Evolutionary conservation across 176 grass and related monocot species (phyloP).

Genomic region (Secale cereale): DNA sequence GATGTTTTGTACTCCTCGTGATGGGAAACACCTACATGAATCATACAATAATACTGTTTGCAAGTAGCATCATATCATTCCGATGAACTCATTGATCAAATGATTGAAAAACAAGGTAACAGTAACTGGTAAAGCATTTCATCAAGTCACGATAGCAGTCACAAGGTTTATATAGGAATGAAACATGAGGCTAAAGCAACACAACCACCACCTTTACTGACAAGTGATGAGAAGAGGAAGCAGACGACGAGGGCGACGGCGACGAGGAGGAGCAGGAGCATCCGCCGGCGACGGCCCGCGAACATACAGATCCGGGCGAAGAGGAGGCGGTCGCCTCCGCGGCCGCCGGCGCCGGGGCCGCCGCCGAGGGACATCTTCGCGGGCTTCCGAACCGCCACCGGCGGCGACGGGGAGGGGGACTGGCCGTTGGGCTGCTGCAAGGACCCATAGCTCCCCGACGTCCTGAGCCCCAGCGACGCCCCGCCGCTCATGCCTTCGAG

Average conservation of each 20-base stretch:
- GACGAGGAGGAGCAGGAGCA: slow-evolving; percentile 68
- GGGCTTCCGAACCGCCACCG: slow-evolving; percentile 42
- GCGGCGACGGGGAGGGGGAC: slow-evolving; percentile 33
- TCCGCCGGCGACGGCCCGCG: slow-evolving; percentile 47
- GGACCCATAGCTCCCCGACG: slow-evolving; percentile 89
- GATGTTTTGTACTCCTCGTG: not conserved
- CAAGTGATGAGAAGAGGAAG: slow-evolving; percentile 54
- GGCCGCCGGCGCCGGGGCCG: slow-evolving; percentile 15
- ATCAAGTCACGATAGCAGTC: slow-evolving; percentile 1
- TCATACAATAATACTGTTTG: not conserved
- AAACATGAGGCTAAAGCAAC: not conserved
- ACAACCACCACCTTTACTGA: slow-evolving; percentile 65
- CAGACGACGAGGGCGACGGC: slow-evolving; percentile 38
- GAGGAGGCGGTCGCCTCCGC: slow-evolving; percentile 44
- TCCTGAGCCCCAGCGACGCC: slow-evolving; percentile 81
- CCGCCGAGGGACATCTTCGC: slow-evolving; percentile 47
- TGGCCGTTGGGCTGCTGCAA: slow-evolving; percentile 59
- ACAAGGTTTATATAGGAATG: slow-evolving; percentile 2
- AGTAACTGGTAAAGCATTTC: not conserved
- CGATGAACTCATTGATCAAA: slow-evolving; percentile 3
- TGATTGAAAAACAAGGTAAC: not conserved
- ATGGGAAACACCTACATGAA: not conserved
- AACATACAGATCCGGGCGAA: slow-evolving; percentile 75
- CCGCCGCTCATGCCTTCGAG: slow-evolving; percentile 48
- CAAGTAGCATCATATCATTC: slow-evolving; percentile 16